Evolutionary conservation across 1,139 yeast genomes (phyloP), one percentile per base, ranked within the genome.

Genomic region (Saccharomycopsis hybrid): DNA sequence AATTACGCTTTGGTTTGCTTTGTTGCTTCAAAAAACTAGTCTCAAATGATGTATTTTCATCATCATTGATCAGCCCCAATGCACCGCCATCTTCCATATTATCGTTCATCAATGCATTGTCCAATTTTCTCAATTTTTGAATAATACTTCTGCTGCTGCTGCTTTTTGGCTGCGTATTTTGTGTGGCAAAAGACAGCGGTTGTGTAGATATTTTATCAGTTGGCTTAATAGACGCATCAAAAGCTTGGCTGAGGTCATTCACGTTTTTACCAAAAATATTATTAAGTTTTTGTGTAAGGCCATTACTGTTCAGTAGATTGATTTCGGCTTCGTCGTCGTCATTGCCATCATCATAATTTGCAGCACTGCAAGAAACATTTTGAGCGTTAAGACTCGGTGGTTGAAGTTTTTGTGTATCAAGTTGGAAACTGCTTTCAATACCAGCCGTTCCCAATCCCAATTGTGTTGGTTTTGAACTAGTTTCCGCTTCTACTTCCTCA

Each of bases 211-310:
- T 25, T 11, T 11, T 37, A 7, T 31, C 32, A 9, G 39, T 37
- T 7, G 33, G 30, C 9, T 29, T 13, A 37, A 29, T 43, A 5
- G 37, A 42, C 2, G 46, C 33, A n/a, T 47, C 46, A 35, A 43
- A 43, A 18, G 37, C 13, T 11, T 43, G 46, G 32, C 40, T 43
- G n/a, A 43, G 25, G 29, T 13, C 13, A 30, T 4, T 5, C 18
- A 28, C 40, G 11, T 27, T 27, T 28, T 29, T 38, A 3, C 43
- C 46, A 39, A 53, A 51, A 3, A 54, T 31, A 27, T 46, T 48
- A 8, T 45, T 31, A 8, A 54, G 41, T 27, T 52, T 50, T 35
- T 54, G 55, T 4, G 55, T 54, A 8, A 50, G 43, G 7, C 50
- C 53, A 5, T 41, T 52, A 9, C 40, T 42, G n/a, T 32, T 38